phyloP scores from a whole-genome alignment of 2,329 filamentous ascomycete genomes.

The Fusarium pseudonygamai region DNA sequence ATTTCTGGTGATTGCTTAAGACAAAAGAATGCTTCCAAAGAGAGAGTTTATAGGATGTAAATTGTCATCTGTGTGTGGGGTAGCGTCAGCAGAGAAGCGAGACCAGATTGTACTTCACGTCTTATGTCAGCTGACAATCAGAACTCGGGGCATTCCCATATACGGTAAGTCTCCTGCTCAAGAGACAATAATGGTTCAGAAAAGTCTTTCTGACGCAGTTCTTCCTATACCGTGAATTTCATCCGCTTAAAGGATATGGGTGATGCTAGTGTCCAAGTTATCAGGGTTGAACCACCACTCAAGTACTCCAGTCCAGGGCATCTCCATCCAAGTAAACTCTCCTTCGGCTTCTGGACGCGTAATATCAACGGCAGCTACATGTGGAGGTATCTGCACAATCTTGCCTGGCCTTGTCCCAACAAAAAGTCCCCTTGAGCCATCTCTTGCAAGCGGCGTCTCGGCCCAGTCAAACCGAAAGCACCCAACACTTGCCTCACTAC shows the following conservation, averaged over 20 bases:
- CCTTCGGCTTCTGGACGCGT: background rate
- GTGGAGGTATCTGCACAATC: background rate
- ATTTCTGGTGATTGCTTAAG: background rate
- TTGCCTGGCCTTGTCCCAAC: background rate
- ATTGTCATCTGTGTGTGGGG: background rate
- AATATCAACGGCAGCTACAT: background rate
- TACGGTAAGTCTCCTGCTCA: background rate
- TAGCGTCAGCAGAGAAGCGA: background rate
- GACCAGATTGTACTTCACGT: background rate
- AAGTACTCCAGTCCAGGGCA: constrained; percentile 5
- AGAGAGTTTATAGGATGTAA: background rate
- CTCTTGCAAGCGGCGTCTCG: background rate
- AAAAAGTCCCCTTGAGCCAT: background rate
- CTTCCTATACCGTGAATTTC: background rate
- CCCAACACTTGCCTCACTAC: constrained; percentile 1
- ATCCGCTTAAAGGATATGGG: background rate
- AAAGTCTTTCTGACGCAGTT: background rate
- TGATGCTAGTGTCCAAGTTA: background rate
- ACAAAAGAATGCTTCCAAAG: accelerated
- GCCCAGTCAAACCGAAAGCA: constrained; percentile 5
- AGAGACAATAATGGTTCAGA: background rate
- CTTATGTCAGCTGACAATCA: background rate
- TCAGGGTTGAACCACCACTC: constrained; percentile 22
- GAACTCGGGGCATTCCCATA: background rate
- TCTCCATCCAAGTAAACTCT: background rate